Base-by-base conservation (phyloP, 345 rosid species). In the Gossypium mustelinum region DNA sequence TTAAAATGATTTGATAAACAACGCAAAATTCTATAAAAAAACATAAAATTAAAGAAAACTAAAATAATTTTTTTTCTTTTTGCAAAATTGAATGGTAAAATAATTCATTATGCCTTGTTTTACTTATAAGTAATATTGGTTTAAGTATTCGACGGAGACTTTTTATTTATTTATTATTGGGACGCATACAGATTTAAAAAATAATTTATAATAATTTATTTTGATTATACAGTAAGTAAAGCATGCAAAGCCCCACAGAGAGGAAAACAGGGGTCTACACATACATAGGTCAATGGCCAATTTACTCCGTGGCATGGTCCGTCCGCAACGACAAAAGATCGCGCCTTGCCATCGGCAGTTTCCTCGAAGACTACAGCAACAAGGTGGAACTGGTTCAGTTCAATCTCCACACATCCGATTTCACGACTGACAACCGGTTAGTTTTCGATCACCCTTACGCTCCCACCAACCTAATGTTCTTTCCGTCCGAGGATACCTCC, bases 361-460 rank as follows among this genome's bases (percentile, higher is more conserved):
- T 70, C 64, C 87, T 87, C 11, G 89, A 83, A 65, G 89, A 87
- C 45, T 79, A 82, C 16, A 72, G 81, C 81, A 89, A 87, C 81
- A 89, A 83, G 60, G 86, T 89, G 2, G 90, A 87, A 54, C 72
- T 89, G 5, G 81, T 89, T 9, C 80, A 85, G 4, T 85, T 89
- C 83, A 79, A 82, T 60, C 77, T 52, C 0, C 75, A 80, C 67
- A 69, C 84, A 1, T 79, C 73, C 17, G 76, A 70, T 69, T 87
- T 89, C 86, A 24, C 85, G 14, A 52, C 89, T 59, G 84, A 87
- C 11, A 68, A 11, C 68, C 88, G 83, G 73, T 83, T 87, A 0
- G 18, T 84, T 29, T 85, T 85, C 73, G 86, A 87, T 77, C 90
- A 87, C 76, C 93, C 93, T 27, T 89, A 83, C n/a, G 80, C 90